Conservation (phyloP, 495 filamentous ascomycete genomes). For the Penicillium bialowiezense region DNA sequence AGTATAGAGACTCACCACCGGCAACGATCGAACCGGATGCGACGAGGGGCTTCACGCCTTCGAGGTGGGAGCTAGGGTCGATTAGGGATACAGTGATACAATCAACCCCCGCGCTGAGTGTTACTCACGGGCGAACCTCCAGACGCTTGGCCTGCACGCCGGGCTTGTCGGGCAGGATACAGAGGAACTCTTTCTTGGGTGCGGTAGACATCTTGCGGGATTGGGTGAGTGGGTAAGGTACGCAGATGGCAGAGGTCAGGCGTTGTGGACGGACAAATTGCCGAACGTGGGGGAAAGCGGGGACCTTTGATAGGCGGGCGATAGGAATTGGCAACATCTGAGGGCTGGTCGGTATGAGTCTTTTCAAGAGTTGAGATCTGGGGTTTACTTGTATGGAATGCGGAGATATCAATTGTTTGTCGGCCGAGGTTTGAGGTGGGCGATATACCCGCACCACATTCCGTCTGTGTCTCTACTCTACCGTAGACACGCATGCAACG, state of each 20-base stretch:
- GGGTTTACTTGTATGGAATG: too few relatives aligned
- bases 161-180: slow-evolving; percentile 75
- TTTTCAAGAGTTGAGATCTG: not conserved
- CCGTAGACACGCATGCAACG: too few relatives aligned
- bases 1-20: slow-evolving; percentile 35
- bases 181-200: slow-evolving; percentile 75
- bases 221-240: slow-evolving; percentile 1
- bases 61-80: slow-evolving; percentile 29
- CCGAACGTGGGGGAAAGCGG: slow-evolving; percentile 26
- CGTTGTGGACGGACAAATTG: slow-evolving; percentile 10
- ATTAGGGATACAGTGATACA: not conserved
- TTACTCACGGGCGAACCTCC: slow-evolving; percentile 69
- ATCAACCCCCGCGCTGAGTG: not conserved
- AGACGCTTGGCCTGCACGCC: slow-evolving; percentile 65
- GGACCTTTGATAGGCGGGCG: slow-evolving; percentile 6
- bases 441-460: too few relatives aligned
- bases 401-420: too few relatives aligned
- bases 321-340: not conserved
- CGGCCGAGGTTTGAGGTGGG: too few relatives aligned
- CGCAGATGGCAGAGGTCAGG: slow-evolving; percentile 1
- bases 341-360: not conserved
- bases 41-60: slow-evolving; percentile 32
- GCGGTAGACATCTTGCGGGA: slow-evolving; percentile 31
- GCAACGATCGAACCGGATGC: slow-evolving; percentile 31
- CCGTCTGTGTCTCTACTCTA: too few relatives aligned